Base-by-base conservation (phyloP, 2,329 filamentous ascomycete genomes). In the Epichloe brachyelytri region DNA sequence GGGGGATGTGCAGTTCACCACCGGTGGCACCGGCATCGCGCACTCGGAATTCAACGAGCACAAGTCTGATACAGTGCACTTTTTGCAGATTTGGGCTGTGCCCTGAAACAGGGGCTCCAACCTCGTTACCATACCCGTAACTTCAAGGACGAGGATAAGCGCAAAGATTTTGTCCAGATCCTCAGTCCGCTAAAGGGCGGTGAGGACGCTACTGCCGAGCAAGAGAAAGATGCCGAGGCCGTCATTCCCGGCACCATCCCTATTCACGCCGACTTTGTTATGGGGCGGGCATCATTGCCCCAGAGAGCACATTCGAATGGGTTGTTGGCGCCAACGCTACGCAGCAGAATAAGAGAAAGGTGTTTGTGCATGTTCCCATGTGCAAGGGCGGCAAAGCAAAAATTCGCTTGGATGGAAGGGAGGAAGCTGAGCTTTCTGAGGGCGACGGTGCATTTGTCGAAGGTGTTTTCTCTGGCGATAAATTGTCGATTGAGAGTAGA, bases 1-100 rank as follows among this genome's bases (percentile, higher is more conserved):
- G 87, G 38, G 88, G 12, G 88, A 94, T 65, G 86, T 95, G 43
- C 88, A 95, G 62, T 95, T 94, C 67, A 95, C 88, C 10, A 89
- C 84, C 14, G 88, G 86, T n/a, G 88, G 88, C 50, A 88, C 80
- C 5, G 82, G 82, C 59, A 79, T 95, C 60, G 79, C 87, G 2
- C 88, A 95, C 66, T 86, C 81, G 7, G 88, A 95, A 68, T 81
- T 84, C 68, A 93, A 91, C 67, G 82, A 93, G 68, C 82, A 88
- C 64, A 65, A 71, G 49, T 69, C 76, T 14, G 79, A 86, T 43
- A 80, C 84, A 22, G 85, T 88, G 12, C 88, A 94, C 63, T 94
- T 94, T 63, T 70, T 95, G 36, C 88, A 95, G 68, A 94, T 95
- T 59, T 95, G 88, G 88, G 87, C 83, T 1, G 72, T 87, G 47